A percentile compares a stretch with the other conserved stretches of the same genome.
phyloP scores from a whole-genome alignment of 768 basidiomycete species.

The Megacollybia marginata region DNA sequence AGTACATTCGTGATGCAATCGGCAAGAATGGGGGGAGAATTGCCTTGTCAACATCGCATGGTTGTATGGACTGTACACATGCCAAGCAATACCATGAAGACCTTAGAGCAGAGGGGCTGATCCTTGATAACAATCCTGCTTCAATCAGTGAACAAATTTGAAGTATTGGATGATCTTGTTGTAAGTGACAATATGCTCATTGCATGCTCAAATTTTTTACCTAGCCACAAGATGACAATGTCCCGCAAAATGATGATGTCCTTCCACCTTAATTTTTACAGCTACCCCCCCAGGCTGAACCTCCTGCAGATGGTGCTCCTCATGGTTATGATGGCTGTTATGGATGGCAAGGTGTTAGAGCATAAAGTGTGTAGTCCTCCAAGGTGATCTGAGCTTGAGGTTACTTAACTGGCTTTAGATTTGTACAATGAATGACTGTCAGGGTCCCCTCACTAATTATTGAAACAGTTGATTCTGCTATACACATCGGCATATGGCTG shows the following conservation, averaged over 20 bases:
- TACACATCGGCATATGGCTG: constrained; percentile 4
- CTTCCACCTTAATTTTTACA: too few species aligned
- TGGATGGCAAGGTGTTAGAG: too few species aligned
- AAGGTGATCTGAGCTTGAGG: constrained; percentile 1
- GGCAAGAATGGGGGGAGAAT: constrained; percentile 7
- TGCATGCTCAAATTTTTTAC: too few species aligned
- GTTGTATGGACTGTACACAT: constrained; percentile 12
- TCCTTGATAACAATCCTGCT: background rate
- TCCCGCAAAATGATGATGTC: too few species aligned
- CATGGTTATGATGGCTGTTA: constrained; percentile 13
- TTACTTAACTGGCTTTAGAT: background rate
- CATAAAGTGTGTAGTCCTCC: constrained; percentile 13
- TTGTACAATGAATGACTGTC: constrained; percentile 6
- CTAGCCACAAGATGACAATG: too few species aligned
- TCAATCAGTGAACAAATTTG: background rate
- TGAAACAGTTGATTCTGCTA: too few species aligned
- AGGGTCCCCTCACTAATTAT: constrained; percentile 9
- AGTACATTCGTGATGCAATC: too few species aligned
- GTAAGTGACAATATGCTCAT: background rate
- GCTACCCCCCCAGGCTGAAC: too few species aligned
- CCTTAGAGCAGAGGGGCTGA: background rate
- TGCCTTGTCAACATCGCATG: constrained; percentile 5
- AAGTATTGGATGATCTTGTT: background rate
- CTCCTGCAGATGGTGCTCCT: constrained; percentile 2
- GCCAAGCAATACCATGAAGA: too few species aligned